These are phyloP conservation scores for Chlamydomonas sphaeroides DNA, from an alignment of 139 green algal genomes.

Conservation along the genomic window DNA sequence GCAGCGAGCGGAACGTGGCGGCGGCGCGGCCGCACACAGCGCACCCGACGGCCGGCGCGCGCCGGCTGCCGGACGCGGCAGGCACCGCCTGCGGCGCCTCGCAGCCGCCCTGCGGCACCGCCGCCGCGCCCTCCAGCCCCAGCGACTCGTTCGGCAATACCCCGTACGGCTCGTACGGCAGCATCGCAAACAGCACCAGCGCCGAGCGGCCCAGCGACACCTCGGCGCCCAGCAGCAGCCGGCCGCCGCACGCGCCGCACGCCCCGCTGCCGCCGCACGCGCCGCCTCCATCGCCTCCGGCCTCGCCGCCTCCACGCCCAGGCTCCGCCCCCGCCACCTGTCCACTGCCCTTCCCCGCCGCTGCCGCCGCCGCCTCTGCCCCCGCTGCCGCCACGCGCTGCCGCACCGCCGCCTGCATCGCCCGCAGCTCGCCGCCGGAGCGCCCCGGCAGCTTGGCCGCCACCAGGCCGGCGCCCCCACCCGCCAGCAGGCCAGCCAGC, in stretches of 20 bases:
- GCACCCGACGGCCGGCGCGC: not conserved
- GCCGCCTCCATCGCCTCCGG: not conserved
- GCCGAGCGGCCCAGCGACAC: conserved; percentile 21
- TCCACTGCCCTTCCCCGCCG: not conserved
- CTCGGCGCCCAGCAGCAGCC: conserved; percentile 10
- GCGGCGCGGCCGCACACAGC: not conserved
- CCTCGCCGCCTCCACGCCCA: not conserved
- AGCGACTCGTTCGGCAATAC: not conserved
- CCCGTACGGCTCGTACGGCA: not conserved
- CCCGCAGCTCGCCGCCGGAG: not conserved
- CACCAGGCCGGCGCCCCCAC: not conserved
- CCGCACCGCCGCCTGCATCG: conserved; percentile 17
- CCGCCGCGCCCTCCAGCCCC: not conserved
- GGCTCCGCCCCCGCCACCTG: not conserved
- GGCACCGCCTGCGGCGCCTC: too few relatives aligned
- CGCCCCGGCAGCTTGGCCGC: conserved; percentile 33
- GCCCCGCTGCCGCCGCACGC: not conserved
- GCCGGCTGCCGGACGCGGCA: not conserved
- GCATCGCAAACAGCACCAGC: conserved; percentile 18
- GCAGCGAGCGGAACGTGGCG: not conserved
- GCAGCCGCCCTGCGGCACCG: not conserved
- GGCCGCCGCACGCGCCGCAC: not conserved
- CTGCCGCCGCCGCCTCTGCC: not conserved
- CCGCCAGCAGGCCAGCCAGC: not conserved
- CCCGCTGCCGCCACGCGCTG: not conserved